phyloP scores from a whole-genome alignment of 139 green algal species.

The Nannochloris sp. region DNA sequence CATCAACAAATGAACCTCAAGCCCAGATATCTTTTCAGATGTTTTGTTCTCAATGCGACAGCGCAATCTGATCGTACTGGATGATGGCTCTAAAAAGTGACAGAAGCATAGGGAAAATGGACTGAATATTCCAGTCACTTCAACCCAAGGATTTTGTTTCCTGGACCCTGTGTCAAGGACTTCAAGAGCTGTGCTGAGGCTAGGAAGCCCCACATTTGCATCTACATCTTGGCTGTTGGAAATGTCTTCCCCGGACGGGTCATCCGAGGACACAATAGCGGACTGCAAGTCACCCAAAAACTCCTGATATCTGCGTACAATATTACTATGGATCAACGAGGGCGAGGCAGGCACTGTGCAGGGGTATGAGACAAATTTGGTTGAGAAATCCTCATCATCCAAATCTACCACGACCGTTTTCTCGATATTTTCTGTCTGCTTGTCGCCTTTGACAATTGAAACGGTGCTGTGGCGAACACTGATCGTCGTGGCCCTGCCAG shows the following conservation, averaged over 20 bases:
- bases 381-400: not conserved
- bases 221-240: slow-evolving; percentile 2
- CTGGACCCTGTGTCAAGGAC: too few relatives aligned
- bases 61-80: slow-evolving; percentile 13
- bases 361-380: slow-evolving; percentile 16
- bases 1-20: slow-evolving; percentile 20
- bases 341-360: slow-evolving; percentile 17
- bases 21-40: slow-evolving; percentile 14
- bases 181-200: too few relatives aligned
- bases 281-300: slow-evolving; percentile 24
- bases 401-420: slow-evolving; percentile 8
- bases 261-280: not conserved
- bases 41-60: slow-evolving; percentile 23
- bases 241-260: slow-evolving; percentile 3
- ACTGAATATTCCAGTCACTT: slow-evolving; percentile 12
- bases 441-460: not conserved
- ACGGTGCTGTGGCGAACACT: not conserved
- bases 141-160: not conserved
- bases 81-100: slow-evolving; percentile 9
- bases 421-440: not conserved
- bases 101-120: slow-evolving; percentile 18
- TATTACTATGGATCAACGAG: slow-evolving; percentile 11
- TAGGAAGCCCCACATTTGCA: slow-evolving; percentile 15
- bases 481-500: not conserved
- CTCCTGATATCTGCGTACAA: slow-evolving; percentile 12